Conservation (phyloP, 306 rosid species). For the Acacia acuminata region DNA sequence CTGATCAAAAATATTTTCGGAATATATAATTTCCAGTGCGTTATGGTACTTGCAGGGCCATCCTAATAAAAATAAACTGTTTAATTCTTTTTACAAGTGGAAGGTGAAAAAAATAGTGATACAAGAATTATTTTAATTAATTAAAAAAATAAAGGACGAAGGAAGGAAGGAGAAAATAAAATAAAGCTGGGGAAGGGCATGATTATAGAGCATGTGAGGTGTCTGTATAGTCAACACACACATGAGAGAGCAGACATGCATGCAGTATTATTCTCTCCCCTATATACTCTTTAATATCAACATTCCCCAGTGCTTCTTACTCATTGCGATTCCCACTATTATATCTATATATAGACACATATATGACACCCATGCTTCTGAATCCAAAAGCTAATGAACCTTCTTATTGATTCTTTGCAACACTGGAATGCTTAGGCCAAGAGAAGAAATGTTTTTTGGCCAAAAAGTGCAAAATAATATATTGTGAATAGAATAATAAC, state of each 20-base stretch:
- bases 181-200: slow-evolving; percentile 6
- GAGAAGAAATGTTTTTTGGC: neutral
- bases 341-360: neutral
- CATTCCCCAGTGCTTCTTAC: slow-evolving; percentile 34
- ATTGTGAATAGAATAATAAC: too few species aligned
- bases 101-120: slow-evolving; percentile 4
- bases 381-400: slow-evolving; percentile 32
- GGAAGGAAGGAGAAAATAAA: neutral
- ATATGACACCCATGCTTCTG: slow-evolving; percentile 34
- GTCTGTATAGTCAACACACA: slow-evolving; percentile 41
- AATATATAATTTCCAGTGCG: neutral
- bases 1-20: neutral
- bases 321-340: slow-evolving; percentile 60
- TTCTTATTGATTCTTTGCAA: slow-evolving; percentile 24
- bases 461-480: neutral
- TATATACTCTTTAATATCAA: slow-evolving; percentile 20
- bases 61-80: neutral
- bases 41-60: neutral
- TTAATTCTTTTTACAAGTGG: neutral
- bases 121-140: neutral
- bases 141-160: slow-evolving; percentile 10
- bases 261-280: slow-evolving; percentile 18
- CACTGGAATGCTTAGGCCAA: neutral
- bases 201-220: slow-evolving; percentile 40
- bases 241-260: slow-evolving; percentile 27